Evolutionary conservation across 2,329 filamentous ascomycete genomes (phyloP), one percentile per base, ranked within the genome.

Genomic region (Ramularia collo-cygni): DNA sequence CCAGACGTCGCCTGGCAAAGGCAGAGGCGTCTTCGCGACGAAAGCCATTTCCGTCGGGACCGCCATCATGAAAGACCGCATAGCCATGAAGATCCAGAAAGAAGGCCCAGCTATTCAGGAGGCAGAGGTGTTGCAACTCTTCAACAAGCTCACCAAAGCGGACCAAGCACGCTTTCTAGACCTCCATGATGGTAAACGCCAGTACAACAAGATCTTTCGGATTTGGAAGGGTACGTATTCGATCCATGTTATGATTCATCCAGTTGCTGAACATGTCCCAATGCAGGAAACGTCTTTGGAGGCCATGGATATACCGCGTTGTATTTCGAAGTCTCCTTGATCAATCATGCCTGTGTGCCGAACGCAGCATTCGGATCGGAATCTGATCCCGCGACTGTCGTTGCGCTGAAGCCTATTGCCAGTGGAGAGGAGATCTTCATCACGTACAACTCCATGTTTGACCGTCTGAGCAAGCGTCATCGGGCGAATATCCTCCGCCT

Each of bases 311-410:
- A 28, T 15, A 13, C 15, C 14, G 16, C 34, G n/a, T 10, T 40
- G 12, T 36, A 33, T 28, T 26, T 40, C 13, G 17, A 36, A 3
- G 24, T 40, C 17, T 40, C 42, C 15, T 17, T 28, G 15, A 29
- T 47, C 37, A 43, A 47, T 29, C 44, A 43, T 19, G 40, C 40
- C 26, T 47, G 44, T 17, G 32, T 47, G 7, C 36, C 40, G 10
- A 46, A 46, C 21, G 36, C 40, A 13, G 35, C 34, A 27, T 19
- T 36, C 17, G 24, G 30, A 8, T 9, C 15, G 14, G 28, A 30
- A 9, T 19, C 13, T 9, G 7, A 35, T 14, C 14, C 13, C 14
- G 28, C 17, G n/a, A 28, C 39, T 4, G 18, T 40, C 15, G 13
- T 40, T 7, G 40, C 44, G 5, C 19, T 40, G 26, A 33, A 31